Evolutionary conservation across 495 filamentous ascomycete genomes (phyloP), one percentile per base, ranked within the genome.

Genomic region (Xylaria intraflava): DNA sequence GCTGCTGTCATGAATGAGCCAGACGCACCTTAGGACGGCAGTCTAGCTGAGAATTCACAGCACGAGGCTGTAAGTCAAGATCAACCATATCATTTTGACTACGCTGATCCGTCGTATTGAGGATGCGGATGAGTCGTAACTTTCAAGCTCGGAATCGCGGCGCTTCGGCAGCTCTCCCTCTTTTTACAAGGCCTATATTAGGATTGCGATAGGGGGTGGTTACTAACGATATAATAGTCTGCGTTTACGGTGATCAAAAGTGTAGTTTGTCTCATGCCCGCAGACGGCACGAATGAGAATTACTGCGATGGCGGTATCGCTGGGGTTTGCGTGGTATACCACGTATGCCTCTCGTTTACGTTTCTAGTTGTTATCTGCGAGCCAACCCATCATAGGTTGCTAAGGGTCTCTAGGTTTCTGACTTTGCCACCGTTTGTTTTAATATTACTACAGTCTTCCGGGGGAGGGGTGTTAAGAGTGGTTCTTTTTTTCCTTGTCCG

Each of bases 1-100:
- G 56, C 55, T 27, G 52, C 58, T 16, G 59, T 58, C 17, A 56
- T 62, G 56, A 58, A 44, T 31, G 64, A 64, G 19, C 56, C 59
- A 22, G 59, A 60, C 40, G 61, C 20, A 5, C 49, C 63, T 26
- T 65, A 65, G 58, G 27, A 24, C 16, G 12, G 35, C n/a, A 14
- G 11, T 16, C 35, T 3, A 17, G 2, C 35, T 1, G 35, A 17
- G 16, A 38, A n/a, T 38, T 17, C n/a, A 38, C 16, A 38, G 17
- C 35, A n/a, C n/a, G n/a, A n/a, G n/a, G n/a, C n/a, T n/a, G n/a
- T n/a, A n/a, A n/a, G n/a, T n/a, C n/a, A n/a, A n/a, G n/a, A n/a
- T n/a, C n/a, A n/a, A n/a, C n/a, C n/a, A n/a, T n/a, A n/a, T n/a
- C n/a, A n/a, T n/a, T n/a, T n/a, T n/a, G n/a, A n/a, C n/a, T n/a